Evolutionary conservation across 805 yeast species (phyloP), one percentile per base, ranked within the genome.

Genomic region (Kluyveromyces starmeri): DNA sequence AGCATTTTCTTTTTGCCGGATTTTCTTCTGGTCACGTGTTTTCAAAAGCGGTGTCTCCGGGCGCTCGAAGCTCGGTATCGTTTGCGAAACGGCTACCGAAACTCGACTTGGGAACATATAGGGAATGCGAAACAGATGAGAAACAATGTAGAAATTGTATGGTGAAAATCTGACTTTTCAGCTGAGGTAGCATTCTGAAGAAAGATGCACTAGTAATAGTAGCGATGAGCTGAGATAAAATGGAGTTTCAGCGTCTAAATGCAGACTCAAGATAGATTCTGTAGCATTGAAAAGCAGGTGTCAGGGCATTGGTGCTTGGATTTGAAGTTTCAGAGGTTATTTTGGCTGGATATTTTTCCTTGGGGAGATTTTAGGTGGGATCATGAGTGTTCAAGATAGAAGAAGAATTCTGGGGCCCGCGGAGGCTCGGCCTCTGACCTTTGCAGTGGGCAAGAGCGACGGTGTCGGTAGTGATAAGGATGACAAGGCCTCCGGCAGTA

Each of bases 341-440:
- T 10, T 23, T 11, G 13, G 7, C 13, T 23, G 26, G 13, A 10
- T 10, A n/a, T 7, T 12, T 23, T 23, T 23, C 26, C 7, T 14
- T n/a, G 5, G 14, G 13, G 5, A 23, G 28, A 26, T 14, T 11
- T 14, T 5, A 26, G 28, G n/a, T 16, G n/a, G 26, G 3, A 28
- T 2, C 20, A 54, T 55, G 61, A 49, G 47, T 33, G 51, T 50
- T 6, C 55, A 52, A 27, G 96, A 89, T 53, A 73, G 95, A 66
- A 74, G 95, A 67, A 70, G 96, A 55, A 66, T 86, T n/a, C 50
- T 82, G 20, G 96, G 95, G 0, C 96, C 96, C 0, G 51, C 70
- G 1, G 77, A 73, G 44, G 83, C 83, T 1, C 67, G 63, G 33
- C 73, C 75, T 2, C 52, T 80, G 10, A 55, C 52, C 0, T 68